phyloP scores from a whole-genome alignment of 352 stramenopile species.

The Phytophthora ramorum region DNA sequence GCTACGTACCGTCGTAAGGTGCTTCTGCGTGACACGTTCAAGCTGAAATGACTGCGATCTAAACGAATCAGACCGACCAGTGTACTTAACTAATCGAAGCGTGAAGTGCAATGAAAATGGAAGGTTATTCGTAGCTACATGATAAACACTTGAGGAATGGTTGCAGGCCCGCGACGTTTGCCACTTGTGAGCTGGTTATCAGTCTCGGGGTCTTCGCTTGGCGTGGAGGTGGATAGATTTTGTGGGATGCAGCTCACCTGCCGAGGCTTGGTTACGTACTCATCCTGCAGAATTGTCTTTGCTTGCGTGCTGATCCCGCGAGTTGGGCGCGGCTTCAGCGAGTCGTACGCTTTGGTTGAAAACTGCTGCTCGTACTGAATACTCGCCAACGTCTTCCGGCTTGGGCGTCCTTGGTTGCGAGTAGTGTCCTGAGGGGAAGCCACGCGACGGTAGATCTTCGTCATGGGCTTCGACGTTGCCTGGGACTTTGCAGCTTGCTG shows the following conservation, averaged over 20 bases:
- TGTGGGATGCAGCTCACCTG: slow-evolving; percentile 64
- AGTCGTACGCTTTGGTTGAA: slow-evolving; percentile 31
- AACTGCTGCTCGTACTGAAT: slow-evolving; percentile 76
- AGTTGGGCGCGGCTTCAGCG: slow-evolving; percentile 36
- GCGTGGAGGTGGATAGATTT: slow-evolving; percentile 27
- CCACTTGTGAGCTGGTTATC: slow-evolving; percentile 35
- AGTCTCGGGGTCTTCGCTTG: slow-evolving; percentile 10
- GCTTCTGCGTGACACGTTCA: neutral
- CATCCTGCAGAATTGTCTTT: slow-evolving; percentile 73
- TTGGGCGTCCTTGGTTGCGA: slow-evolving; percentile 20
- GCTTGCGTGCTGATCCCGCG: slow-evolving; percentile 48
- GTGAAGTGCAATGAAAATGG: slow-evolving; percentile 7
- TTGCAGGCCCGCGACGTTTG: slow-evolving; percentile 46
- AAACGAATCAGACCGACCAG: slow-evolving; percentile 18
- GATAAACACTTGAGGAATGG: slow-evolving; percentile 80
- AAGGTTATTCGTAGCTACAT: slow-evolving; percentile 42
- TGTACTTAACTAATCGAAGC: slow-evolving; percentile 31
- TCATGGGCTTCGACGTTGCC: slow-evolving; percentile 56
- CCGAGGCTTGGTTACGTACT: slow-evolving; percentile 68
- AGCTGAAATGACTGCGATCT: slow-evolving; percentile 9
- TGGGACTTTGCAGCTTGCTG: slow-evolving; percentile 20
- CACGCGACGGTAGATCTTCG: slow-evolving; percentile 56
- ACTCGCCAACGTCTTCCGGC: slow-evolving; percentile 63
- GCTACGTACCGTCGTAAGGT: slow-evolving; percentile 67
- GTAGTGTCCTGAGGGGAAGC: slow-evolving; percentile 13